phyloP scores from a whole-genome alignment of 1,284 basidiomycete genomes.

The Xerocomus minutiporus region DNA sequence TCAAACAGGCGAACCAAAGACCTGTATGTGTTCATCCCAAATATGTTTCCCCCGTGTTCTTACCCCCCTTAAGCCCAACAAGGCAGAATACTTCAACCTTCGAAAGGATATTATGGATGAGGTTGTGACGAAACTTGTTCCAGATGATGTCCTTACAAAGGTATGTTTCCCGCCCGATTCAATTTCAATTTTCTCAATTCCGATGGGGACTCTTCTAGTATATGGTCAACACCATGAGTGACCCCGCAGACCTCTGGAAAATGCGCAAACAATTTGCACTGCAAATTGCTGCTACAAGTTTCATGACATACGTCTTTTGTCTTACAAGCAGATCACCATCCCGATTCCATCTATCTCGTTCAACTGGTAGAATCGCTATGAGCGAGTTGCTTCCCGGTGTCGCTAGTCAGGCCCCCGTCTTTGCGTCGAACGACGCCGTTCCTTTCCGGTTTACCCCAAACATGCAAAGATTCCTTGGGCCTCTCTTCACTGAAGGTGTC shows the following conservation, averaged over 20 bases:
- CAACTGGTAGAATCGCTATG: constrained; percentile 89
- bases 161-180: constrained; percentile 44
- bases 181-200: background rate
- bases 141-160: constrained; percentile 82
- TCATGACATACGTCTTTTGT: constrained; percentile 90
- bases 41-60: background rate
- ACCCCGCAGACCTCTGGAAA: constrained; percentile 88
- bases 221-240: constrained; percentile 83
- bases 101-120: constrained; percentile 93
- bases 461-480: constrained; percentile 90
- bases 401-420: constrained; percentile 54
- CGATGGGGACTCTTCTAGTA: constrained; percentile 52
- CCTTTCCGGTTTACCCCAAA: constrained; percentile 98
- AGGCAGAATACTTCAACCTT: constrained; percentile 68
- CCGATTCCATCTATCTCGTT: constrained; percentile 85
- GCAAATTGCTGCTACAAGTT: constrained; percentile 85
- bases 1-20: constrained; percentile 46
- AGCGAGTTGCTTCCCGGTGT: constrained; percentile 82
- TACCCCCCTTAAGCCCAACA: constrained; percentile 44
- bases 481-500: constrained; percentile 87
- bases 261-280: constrained; percentile 96
- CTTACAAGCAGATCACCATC: constrained; percentile 81
- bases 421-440: constrained; percentile 80
- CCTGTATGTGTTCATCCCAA: constrained; percentile 39
- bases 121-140: constrained; percentile 84